Conservation (phyloP, 371 early-diverging fungal species). For the Mucor indicus region DNA sequence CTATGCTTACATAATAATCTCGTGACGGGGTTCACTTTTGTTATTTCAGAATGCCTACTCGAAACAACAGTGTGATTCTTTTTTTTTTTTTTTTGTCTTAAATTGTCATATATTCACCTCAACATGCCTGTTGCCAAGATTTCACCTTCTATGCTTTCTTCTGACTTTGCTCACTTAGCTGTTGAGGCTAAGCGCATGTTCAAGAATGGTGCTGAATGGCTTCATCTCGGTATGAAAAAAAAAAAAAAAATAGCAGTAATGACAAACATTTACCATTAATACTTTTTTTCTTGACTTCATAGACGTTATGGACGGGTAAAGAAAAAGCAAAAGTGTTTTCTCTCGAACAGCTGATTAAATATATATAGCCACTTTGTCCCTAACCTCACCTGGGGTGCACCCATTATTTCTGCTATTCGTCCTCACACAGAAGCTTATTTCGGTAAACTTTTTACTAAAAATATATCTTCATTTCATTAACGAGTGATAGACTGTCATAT, state of each 20-base stretch:
- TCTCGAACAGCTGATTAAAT: no score
- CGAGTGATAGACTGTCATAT: conserved; percentile 96
- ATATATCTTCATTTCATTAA: no score
- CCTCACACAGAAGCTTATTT: conserved; percentile 90
- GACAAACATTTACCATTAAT: no score
- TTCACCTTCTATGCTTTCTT: conserved; percentile 91
- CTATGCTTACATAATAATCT: no score
- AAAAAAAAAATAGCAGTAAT: neutral
- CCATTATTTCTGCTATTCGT: conserved; percentile 85
- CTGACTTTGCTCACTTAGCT: conserved; percentile 90
- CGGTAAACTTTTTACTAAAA: no score
- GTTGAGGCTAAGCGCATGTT: conserved; percentile 88
- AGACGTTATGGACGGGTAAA: conserved; percentile 86
- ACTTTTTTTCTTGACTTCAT: conserved; percentile 2
- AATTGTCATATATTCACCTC: no score
- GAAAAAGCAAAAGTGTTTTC: neutral
- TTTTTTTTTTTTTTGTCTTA: no score
- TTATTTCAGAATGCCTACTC: no score
- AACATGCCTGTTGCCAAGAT: conserved; percentile 73
- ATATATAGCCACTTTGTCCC: conserved; percentile 94
- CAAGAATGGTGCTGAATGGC: conserved; percentile 89
- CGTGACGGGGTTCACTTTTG: no score
- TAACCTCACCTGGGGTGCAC: conserved; percentile 95
- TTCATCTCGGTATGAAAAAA: conserved; percentile 80
- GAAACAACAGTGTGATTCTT: no score